Evolutionary conservation across 2,329 filamentous ascomycete species (phyloP).

Genomic region (Lachnum nothofagi): DNA sequence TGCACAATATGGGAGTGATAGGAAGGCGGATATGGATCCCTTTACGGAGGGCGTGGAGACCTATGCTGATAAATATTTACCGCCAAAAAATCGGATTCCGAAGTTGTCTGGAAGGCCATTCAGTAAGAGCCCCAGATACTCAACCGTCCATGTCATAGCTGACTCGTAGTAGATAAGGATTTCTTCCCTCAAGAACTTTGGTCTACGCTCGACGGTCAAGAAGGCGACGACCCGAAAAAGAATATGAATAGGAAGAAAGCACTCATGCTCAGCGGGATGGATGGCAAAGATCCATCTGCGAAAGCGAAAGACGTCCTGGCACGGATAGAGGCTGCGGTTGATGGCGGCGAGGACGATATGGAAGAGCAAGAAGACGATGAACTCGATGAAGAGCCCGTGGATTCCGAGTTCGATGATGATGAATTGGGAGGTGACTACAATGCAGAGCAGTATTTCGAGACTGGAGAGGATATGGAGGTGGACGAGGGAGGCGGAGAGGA

Average conservation of each 20-base stretch:
- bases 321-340: constrained; percentile 23
- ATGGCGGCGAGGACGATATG: constrained; percentile 32
- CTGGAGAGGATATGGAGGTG: constrained; percentile 49
- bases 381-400: constrained; percentile 39
- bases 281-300: constrained; percentile 17
- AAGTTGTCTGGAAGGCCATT: constrained; percentile 50
- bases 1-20: constrained; percentile 26
- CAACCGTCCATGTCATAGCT: constrained; percentile 2
- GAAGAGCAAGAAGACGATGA: constrained; percentile 34
- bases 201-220: constrained; percentile 43
- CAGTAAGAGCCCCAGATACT: constrained; percentile 37
- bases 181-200: constrained; percentile 57
- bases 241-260: constrained; percentile 18
- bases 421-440: constrained; percentile 59
- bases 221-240: constrained; percentile 18
- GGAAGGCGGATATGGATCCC: constrained; percentile 49
- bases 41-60: constrained; percentile 55
- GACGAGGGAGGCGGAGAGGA: constrained; percentile 44
- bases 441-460: constrained; percentile 60
- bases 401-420: constrained; percentile 56
- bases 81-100: constrained; percentile 50
- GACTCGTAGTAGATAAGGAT: constrained; percentile 41
- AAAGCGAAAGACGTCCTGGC: constrained; percentile 31
- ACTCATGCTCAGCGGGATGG: background rate
- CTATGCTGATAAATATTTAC: constrained; percentile 53